These are phyloP conservation scores for Silybum marianum DNA, from an alignment of 129 eudicot genomes.

Conservation along the genomic window DNA sequence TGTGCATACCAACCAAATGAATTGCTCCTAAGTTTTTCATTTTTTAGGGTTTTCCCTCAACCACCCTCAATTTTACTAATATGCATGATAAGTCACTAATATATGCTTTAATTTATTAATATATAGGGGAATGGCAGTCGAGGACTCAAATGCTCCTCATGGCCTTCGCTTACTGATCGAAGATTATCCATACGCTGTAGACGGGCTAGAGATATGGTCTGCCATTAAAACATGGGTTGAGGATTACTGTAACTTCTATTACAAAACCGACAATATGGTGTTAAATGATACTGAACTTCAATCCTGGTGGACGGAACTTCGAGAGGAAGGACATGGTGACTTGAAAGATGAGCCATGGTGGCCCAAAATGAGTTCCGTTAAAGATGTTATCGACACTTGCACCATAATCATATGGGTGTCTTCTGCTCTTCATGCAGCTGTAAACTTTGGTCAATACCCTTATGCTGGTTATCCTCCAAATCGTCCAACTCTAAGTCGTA, in stretches of 20 bases:
- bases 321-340: conserved; percentile 51
- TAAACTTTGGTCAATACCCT: conserved; percentile 52
- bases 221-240: conserved; percentile 53
- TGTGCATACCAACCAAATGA: no score
- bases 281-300: conserved; percentile 46
- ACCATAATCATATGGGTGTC: conserved; percentile 50
- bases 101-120: neutral
- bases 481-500: conserved; percentile 45
- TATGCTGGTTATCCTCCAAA: conserved; percentile 51
- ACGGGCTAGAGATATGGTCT: conserved; percentile 53
- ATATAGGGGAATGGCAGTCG: conserved; percentile 52
- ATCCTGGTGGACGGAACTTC: conserved; percentile 59
- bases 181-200: conserved; percentile 58
- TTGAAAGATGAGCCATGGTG: conserved; percentile 49
- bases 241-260: conserved; percentile 37
- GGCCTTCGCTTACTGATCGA: conserved; percentile 44
- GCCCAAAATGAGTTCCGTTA: conserved; percentile 36
- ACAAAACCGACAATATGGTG: conserved; percentile 29
- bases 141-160: conserved; percentile 26
- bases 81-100: neutral
- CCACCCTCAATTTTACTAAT: no score
- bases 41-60: no score
- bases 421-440: conserved; percentile 55
- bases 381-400: conserved; percentile 28
- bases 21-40: no score